Percentiles rank a stretch among this genome's conserved stretches.
These are phyloP conservation scores for Trichoderma simmonsii DNA, from an alignment of 2,329 filamentous ascomycete genomes.

Conservation along the genomic window DNA sequence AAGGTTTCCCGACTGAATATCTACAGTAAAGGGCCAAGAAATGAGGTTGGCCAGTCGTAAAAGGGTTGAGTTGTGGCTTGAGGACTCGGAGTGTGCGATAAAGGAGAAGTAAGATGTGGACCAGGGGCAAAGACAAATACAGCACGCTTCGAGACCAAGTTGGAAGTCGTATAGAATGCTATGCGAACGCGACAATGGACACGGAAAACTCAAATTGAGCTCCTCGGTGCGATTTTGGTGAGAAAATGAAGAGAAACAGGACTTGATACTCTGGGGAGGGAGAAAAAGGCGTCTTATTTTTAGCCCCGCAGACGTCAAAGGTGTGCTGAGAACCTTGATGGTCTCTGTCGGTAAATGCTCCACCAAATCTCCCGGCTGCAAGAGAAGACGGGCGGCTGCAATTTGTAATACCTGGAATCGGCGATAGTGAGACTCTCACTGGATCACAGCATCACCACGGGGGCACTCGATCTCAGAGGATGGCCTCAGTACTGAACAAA, in stretches of 20 bases:
- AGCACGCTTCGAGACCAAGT: not conserved
- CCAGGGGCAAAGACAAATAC: not conserved
- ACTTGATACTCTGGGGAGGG: not conserved
- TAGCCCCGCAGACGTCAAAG: conserved; percentile 13
- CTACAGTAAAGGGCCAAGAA: not conserved
- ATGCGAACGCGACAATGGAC: not conserved
- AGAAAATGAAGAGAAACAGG: not conserved
- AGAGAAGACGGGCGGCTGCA: not conserved
- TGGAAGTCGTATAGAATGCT: not conserved
- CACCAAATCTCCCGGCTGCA: not conserved
- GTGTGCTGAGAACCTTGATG: conserved; percentile 17
- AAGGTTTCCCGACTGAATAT: not conserved
- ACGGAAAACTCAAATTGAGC: not conserved
- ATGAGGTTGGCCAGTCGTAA: not conserved
- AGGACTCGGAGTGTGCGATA: not conserved
- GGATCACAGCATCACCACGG: not conserved
- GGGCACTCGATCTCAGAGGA: not conserved
- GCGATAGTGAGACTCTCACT: not conserved
- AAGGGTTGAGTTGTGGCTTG: not conserved
- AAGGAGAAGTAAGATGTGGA: not conserved
- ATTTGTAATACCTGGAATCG: not conserved
- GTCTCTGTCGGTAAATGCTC: not conserved
- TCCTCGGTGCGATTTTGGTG: not conserved
- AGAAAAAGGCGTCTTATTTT: not conserved
- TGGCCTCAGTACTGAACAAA: not conserved